Evolutionary conservation across 495 filamentous ascomycete species (phyloP), one percentile per base, ranked within the genome.

Genomic region (Sordaria brevicollis): DNA sequence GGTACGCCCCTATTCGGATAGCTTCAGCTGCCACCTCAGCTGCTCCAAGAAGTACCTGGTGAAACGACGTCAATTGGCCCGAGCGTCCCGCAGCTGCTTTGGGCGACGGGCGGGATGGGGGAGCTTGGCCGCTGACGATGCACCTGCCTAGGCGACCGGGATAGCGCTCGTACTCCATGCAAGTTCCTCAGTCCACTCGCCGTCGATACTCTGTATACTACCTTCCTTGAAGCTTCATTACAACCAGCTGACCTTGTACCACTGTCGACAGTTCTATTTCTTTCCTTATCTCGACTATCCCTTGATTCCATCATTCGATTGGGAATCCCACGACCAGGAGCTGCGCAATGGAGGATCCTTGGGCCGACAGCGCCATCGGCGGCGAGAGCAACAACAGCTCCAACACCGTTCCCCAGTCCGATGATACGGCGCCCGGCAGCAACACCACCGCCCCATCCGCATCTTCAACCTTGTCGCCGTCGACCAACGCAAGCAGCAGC

Each of bases 401-500:
- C 54, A 57, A 36, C 67, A 43, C 67, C 15, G 35, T 36, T 67
- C 21, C 25, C 38, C 5, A 62, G 49, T 62, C 67, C 39, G 67
- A 68, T 54, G 67, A 68, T 8, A 49, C 43, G 10, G 57, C 69
- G n/a, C 15, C 65, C 49, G 35, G 38, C n/a, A 10, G 41, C 11
- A 36, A 19, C 67, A 49, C 65, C 21, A 67, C 68, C 31, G 31
- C 72, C 19, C 54, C 67, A 39, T 31, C 71, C n/a, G 33, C 25
- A 37, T 67, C 76, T 21, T 69, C 79, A 21, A 36, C 72, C 33
- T 72, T 70, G 69, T 80, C 73, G 77, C 78, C 76, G 69, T 75
- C 75, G 54, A 77, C 83, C 66, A 78, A 84, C 71, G 78, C 85
- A 21, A 79, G 86, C 13, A 35, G 72, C 38, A 38, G 49, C 68